Percentiles rank a stretch among this genome's conserved stretches.
These are phyloP conservation scores for Monilinia fructigena DNA, from an alignment of 2,329 filamentous ascomycete genomes.

Conservation along the genomic window DNA sequence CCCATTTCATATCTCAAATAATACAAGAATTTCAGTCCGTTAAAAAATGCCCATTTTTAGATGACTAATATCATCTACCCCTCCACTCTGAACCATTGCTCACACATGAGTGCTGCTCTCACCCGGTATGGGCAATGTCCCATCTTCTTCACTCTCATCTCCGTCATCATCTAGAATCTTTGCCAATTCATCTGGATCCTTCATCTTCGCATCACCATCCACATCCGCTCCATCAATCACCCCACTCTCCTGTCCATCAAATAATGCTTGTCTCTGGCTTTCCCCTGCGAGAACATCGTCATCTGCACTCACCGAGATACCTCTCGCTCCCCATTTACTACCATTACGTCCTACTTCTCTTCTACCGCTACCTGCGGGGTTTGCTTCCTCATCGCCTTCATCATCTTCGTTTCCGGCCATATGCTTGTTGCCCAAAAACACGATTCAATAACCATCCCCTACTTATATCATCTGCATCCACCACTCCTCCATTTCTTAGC, in stretches of 20 bases:
- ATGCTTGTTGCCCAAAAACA: slow-evolving; percentile 69
- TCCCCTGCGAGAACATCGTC: slow-evolving; percentile 56
- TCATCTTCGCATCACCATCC: slow-evolving; percentile 65
- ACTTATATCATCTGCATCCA: slow-evolving; percentile 84
- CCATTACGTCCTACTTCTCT: slow-evolving; percentile 16
- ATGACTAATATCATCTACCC: background rate
- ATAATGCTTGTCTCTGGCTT: slow-evolving; percentile 43
- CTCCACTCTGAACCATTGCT: slow-evolving; percentile 22
- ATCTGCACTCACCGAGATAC: slow-evolving; percentile 66
- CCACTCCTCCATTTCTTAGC: slow-evolving; percentile 80
- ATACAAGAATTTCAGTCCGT: background rate
- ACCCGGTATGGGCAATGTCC: background rate
- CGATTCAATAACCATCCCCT: slow-evolving; percentile 80
- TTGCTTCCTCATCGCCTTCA: slow-evolving; percentile 35
- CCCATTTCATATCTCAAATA: slow-evolving; percentile 3
- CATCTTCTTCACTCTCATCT: slow-evolving; percentile 39
- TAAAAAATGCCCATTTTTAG: background rate
- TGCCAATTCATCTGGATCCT: slow-evolving; percentile 64
- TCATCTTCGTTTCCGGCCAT: slow-evolving; percentile 46
- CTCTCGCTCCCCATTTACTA: slow-evolving; percentile 57
- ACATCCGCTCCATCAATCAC: slow-evolving; percentile 46
- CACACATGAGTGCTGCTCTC: background rate
- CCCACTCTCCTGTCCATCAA: slow-evolving; percentile 46
- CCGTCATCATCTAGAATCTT: slow-evolving; percentile 58
- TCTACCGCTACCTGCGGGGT: slow-evolving; percentile 25